Conservation (phyloP, 768 basidiomycete genomes). For the Serendipita vermifera region DNA sequence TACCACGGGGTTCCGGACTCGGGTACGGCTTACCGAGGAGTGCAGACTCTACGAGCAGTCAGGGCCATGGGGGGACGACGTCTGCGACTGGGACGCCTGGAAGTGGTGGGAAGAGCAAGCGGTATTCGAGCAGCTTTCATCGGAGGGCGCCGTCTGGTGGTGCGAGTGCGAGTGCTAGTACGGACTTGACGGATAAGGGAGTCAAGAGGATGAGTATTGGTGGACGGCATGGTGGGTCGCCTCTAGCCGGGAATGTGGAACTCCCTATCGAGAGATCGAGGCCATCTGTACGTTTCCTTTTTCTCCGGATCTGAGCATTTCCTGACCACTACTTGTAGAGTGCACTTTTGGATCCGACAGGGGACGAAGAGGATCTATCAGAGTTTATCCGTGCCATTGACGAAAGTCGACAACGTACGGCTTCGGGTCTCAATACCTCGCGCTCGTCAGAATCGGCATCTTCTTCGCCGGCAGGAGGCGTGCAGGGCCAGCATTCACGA, state of each 20-base stretch:
- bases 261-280: conserved; percentile 14
- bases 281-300: neutral
- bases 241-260: conserved; percentile 17
- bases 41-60: conserved; percentile 25
- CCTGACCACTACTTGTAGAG: conserved; percentile 22
- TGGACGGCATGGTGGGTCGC: conserved; percentile 18
- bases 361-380: conserved; percentile 68
- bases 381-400: conserved; percentile 69
- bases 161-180: conserved; percentile 11
- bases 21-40: conserved; percentile 25
- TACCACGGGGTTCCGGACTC: neutral
- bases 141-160: conserved; percentile 39
- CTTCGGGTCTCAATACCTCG: neutral
- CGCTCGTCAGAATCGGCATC: neutral
- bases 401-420: neutral
- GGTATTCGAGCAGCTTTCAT: conserved; percentile 71
- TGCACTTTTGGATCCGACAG: conserved; percentile 35
- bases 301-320: neutral
- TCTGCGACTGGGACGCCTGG: conserved; percentile 33
- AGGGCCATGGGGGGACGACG: conserved; percentile 25
- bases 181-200: neutral
- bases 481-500: too few relatives aligned
- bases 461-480: neutral
- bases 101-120: conserved; percentile 44
- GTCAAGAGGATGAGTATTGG: conserved; percentile 12